Evolutionary conservation across 2,329 filamentous ascomycete genomes (phyloP).

Genomic region (Cadophora sp.): DNA sequence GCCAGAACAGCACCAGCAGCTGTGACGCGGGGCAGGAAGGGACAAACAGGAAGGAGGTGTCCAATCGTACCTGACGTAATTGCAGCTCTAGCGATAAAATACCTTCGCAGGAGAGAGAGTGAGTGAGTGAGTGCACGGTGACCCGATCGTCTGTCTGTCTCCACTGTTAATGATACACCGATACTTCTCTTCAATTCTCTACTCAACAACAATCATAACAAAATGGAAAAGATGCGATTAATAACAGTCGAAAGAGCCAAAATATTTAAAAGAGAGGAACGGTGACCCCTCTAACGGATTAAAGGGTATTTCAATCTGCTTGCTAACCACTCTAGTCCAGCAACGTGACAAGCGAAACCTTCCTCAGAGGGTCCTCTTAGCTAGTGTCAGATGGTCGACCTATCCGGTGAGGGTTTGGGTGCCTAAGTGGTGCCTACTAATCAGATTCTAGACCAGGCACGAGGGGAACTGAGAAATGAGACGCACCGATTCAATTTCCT

Average conservation of each 20-base stretch:
- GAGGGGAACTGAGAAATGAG: too few species aligned
- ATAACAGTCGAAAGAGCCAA: not conserved
- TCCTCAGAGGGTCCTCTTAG: not conserved
- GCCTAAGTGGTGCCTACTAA: not conserved
- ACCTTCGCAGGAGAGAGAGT: too few species aligned
- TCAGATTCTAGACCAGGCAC: conserved; percentile 9
- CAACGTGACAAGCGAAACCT: conserved; percentile 3
- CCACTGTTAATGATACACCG: not conserved
- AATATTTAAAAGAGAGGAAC: not conserved
- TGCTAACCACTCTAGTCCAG: not conserved
- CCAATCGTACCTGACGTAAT: conserved; percentile 21
- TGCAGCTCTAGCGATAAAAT: not conserved
- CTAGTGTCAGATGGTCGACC: not conserved
- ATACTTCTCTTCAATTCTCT: not conserved
- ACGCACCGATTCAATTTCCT: conserved; percentile 7
- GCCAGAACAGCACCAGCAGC: conserved; percentile 1
- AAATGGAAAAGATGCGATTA: not conserved
- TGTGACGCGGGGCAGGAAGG: conserved; percentile 8
- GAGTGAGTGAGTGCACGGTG: not conserved
- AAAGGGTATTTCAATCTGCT: not conserved
- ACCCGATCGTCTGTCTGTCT: not conserved
- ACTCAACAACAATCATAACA: not conserved
- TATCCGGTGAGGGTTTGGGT: not conserved
- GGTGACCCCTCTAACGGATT: conserved; percentile 5
- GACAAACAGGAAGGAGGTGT: not conserved